phyloP scores from a whole-genome alignment of 805 yeast genomes.

The Hanseniaspora occidentalis region DNA sequence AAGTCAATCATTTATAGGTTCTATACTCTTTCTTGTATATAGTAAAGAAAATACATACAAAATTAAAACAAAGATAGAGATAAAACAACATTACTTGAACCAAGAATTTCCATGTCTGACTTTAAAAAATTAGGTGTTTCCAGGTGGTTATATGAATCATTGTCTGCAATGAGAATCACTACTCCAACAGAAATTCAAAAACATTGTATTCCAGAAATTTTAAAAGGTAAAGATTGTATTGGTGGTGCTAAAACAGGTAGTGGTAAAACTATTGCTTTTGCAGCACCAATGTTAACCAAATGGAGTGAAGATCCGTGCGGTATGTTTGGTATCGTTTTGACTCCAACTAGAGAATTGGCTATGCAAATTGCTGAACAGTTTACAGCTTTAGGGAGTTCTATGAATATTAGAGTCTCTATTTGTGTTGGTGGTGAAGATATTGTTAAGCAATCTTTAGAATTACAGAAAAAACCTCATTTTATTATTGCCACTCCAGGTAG shows the following conservation, averaged over 20 bases:
- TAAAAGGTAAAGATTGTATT: constrained; percentile 73
- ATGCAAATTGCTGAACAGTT: constrained; percentile 95
- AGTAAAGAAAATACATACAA: background rate
- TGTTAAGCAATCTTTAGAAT: constrained; percentile 71
- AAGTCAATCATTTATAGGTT: no score
- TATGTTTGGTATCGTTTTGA: constrained; percentile 74
- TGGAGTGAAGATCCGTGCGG: constrained; percentile 97
- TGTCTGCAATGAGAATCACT: constrained; percentile 67
- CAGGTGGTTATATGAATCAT: constrained; percentile 75
- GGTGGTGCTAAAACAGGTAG: constrained; percentile 99
- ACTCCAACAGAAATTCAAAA: constrained; percentile 79
- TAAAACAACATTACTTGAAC: no score
- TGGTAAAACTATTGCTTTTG: constrained; percentile 96
- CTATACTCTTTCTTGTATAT: no score
- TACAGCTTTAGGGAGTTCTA: constrained; percentile 78
- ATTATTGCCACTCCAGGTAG: constrained; percentile 97
- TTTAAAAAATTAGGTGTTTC: constrained; percentile 65
- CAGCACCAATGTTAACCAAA: constrained; percentile 87
- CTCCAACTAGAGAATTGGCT: constrained; percentile 91
- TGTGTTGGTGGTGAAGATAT: constrained; percentile 94
- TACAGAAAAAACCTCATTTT: constrained; percentile 81
- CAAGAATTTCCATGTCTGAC: constrained; percentile 3
- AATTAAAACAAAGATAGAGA: no score
- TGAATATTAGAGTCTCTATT: constrained; percentile 73
- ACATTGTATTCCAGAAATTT: constrained; percentile 78